phyloP scores from a whole-genome alignment of 1,284 basidiomycete species.

The Anthracocystis setariae region DNA sequence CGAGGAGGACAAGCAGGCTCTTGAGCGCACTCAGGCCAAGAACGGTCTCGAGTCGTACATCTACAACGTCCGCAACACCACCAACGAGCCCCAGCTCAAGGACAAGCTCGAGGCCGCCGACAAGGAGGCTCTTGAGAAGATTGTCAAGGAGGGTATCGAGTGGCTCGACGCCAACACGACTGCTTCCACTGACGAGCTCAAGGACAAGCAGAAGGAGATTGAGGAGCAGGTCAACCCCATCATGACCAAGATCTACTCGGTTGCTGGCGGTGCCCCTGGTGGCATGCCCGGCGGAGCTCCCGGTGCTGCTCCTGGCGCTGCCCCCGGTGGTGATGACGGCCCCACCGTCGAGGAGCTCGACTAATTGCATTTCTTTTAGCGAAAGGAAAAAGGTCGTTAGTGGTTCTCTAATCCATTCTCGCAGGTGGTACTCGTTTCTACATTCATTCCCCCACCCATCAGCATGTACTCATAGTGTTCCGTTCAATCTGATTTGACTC shows the following conservation, averaged over 20 bases:
- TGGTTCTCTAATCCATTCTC: slow-evolving; percentile 8
- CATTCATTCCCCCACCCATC: slow-evolving; percentile 33
- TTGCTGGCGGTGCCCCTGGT: slow-evolving; percentile 72
- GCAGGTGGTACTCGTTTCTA: slow-evolving; percentile 29
- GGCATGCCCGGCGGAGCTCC: slow-evolving; percentile 72
- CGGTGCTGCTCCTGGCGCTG: slow-evolving; percentile 57
- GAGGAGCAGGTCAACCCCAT: slow-evolving; percentile 91
- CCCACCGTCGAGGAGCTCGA: slow-evolving; percentile 88
- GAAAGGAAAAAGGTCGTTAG: slow-evolving; percentile 9
- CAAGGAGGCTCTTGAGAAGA: slow-evolving; percentile 84
- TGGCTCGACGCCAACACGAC: slow-evolving; percentile 92
- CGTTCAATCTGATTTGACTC: slow-evolving; percentile 40
- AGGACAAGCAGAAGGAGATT: slow-evolving; percentile 93
- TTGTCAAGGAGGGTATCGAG: slow-evolving; percentile 84
- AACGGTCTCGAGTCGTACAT: slow-evolving; percentile 85
- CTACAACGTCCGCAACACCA: slow-evolving; percentile 91
- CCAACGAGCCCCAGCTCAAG: slow-evolving; percentile 66
- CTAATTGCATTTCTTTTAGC: slow-evolving; percentile 62
- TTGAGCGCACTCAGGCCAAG: slow-evolving; percentile 82
- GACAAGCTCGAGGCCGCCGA: slow-evolving; percentile 89
- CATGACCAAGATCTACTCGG: slow-evolving; percentile 89
- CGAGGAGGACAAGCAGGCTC: slow-evolving; percentile 72
- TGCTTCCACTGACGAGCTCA: slow-evolving; percentile 94
- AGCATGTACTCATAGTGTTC: slow-evolving; percentile 47
- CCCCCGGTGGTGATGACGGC: slow-evolving; percentile 74